Evolutionary conservation across 2,329 filamentous ascomycete species (phyloP).

Genomic region (Pseudovirgaria hyperparasitica): DNA sequence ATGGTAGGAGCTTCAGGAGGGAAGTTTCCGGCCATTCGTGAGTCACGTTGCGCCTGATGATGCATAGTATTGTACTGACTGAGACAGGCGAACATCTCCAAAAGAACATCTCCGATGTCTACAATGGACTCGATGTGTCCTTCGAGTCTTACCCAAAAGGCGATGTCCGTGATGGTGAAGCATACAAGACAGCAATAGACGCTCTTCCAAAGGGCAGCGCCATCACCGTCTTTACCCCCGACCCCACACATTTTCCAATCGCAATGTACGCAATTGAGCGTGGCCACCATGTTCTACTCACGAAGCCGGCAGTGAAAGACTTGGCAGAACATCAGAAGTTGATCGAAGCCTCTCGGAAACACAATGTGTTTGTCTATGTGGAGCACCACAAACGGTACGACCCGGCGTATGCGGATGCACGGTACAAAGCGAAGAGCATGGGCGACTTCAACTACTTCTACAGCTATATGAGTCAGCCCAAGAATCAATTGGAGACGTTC

Average conservation of each 20-base stretch:
- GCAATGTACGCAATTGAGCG: constrained; percentile 79
- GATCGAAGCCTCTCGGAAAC: constrained; percentile 55
- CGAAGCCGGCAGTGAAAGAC: constrained; percentile 82
- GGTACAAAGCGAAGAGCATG: constrained; percentile 59
- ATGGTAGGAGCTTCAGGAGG: constrained; percentile 85
- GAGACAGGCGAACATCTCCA: constrained; percentile 62
- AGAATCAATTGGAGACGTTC: constrained; percentile 86
- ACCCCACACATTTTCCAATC: constrained; percentile 85
- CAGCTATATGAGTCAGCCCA: constrained; percentile 89
- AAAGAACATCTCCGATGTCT: constrained; percentile 76
- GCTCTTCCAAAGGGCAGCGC: constrained; percentile 68
- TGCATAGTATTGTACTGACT: constrained; percentile 1
- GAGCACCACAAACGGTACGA: constrained; percentile 97
- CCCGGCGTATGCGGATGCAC: constrained; percentile 81
- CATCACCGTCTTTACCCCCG: constrained; percentile 92
- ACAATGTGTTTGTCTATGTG: constrained; percentile 79
- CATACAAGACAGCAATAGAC: constrained; percentile 84
- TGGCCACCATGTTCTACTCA: constrained; percentile 81
- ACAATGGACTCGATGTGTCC: constrained; percentile 78
- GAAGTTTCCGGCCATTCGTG: constrained; percentile 86
- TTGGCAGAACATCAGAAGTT: constrained; percentile 69
- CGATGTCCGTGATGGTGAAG: constrained; percentile 59
- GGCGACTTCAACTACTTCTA: constrained; percentile 99
- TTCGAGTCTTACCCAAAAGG: constrained; percentile 75
- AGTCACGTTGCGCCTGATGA: constrained; percentile 21